Conservation (phyloP, 139 green algal species). For the Chlamydomonas applanata region DNA sequence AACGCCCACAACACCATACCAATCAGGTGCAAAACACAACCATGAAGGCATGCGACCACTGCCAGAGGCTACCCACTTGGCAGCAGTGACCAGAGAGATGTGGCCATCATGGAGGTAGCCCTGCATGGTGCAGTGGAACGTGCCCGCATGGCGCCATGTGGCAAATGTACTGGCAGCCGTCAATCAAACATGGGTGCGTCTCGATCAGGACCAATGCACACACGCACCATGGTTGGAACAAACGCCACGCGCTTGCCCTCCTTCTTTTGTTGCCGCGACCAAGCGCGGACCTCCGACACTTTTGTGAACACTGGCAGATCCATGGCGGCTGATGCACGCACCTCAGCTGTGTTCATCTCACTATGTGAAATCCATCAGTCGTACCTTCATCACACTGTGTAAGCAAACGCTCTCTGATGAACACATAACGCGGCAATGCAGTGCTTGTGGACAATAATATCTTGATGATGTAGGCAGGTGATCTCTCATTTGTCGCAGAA, state of each 20-base stretch:
- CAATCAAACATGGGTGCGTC: neutral
- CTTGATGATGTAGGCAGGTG: too few relatives aligned
- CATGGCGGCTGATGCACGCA: too few relatives aligned
- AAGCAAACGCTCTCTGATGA: too few relatives aligned
- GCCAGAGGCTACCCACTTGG: slow-evolving; percentile 60
- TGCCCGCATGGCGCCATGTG: neutral
- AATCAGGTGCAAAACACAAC: too few relatives aligned
- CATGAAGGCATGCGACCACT: too few relatives aligned
- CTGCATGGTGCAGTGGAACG: slow-evolving; percentile 46
- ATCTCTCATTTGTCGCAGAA: too few relatives aligned
- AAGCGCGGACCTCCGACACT: slow-evolving; percentile 72
- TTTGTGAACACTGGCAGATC: slow-evolving; percentile 35
- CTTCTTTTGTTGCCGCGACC: slow-evolving; percentile 52
- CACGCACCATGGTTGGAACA: slow-evolving; percentile 94
- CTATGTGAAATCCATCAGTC: too few relatives aligned
- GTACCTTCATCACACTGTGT: too few relatives aligned
- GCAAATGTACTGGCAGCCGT: neutral
- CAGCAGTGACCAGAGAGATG: slow-evolving; percentile 78
- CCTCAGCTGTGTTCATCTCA: too few relatives aligned
- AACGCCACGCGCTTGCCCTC: slow-evolving; percentile 76
- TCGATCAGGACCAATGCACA: neutral
- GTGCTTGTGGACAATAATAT: too few relatives aligned
- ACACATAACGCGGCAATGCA: too few relatives aligned
- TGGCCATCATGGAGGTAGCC: slow-evolving; percentile 94
- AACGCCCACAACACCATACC: too few relatives aligned